Percentiles rank a stretch among this genome's conserved stretches.
Evolutionary conservation across 2,329 filamentous ascomycete species (phyloP).

Genomic region (Xylariomycetidae sp.): DNA sequence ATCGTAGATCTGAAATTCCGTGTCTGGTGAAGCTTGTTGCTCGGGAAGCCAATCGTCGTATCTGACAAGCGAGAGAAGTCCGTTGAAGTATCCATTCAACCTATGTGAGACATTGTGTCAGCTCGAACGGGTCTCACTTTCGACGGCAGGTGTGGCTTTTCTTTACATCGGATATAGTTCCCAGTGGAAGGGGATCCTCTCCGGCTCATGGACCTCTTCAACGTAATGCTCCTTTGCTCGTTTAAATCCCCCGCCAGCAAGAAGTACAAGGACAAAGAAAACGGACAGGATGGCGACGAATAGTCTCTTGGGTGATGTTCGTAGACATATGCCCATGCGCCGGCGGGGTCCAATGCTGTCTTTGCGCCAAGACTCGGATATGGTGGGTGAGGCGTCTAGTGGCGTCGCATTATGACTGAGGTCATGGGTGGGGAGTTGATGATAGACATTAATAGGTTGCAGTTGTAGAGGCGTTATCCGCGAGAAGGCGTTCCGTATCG

Average conservation of each 20-base stretch:
- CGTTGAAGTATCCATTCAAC: conserved; percentile 23
- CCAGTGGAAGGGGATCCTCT: conserved; percentile 21
- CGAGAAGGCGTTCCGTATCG: conserved; percentile 15
- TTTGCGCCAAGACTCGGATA: conserved; percentile 16
- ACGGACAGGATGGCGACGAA: conserved; percentile 13
- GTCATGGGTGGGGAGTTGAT: conserved; percentile 20
- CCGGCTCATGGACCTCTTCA: too few relatives aligned
- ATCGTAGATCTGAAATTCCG: conserved; percentile 17
- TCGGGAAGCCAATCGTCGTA: conserved; percentile 24
- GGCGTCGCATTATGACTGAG: conserved; percentile 15
- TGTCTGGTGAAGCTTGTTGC: conserved; percentile 15
- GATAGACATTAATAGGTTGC: conserved; percentile 6
- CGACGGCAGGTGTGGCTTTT: too few relatives aligned
- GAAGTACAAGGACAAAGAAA: conserved; percentile 15
- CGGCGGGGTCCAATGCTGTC: conserved; percentile 9
- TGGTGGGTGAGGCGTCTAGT: conserved; percentile 11
- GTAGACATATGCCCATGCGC: conserved; percentile 14
- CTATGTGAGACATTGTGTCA: conserved; percentile 11
- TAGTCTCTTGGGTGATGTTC: conserved; percentile 19
- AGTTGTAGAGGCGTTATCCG: conserved; percentile 14
- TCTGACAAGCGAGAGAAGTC: conserved; percentile 22
- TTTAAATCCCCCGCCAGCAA: conserved; percentile 14
- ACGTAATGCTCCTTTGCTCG: too few relatives aligned
- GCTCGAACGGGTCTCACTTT: conserved; percentile 1
- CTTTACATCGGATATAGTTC: conserved; percentile 21